Percentiles rank a stretch among this genome's conserved stretches.
Conservation (phyloP, 345 rosid genomes). For the Lepidium didymum region DNA sequence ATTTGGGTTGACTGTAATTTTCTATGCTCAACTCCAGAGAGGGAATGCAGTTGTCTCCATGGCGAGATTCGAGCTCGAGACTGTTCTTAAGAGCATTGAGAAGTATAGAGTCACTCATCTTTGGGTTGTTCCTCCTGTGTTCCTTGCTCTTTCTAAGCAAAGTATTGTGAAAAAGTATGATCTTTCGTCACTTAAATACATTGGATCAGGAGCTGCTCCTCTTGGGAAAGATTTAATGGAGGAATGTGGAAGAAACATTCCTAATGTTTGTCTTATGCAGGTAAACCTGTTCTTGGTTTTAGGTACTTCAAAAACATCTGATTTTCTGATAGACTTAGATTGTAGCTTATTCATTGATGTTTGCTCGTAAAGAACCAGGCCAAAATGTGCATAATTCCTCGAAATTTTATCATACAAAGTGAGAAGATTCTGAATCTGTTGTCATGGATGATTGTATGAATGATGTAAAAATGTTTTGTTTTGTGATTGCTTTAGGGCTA, state of each 20-base stretch:
- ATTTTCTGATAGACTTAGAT: background rate
- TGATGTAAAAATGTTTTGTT: background rate
- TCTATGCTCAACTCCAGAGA: constrained; percentile 48
- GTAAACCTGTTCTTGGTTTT: constrained; percentile 30
- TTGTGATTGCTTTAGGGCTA: constrained; percentile 54
- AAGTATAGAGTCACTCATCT: constrained; percentile 59
- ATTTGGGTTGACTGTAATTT: constrained; percentile 54
- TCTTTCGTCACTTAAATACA: constrained; percentile 55
- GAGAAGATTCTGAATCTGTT: background rate
- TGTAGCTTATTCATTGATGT: background rate
- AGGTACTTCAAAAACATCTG: too few species aligned
- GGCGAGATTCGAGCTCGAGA: constrained; percentile 61
- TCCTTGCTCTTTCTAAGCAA: constrained; percentile 78
- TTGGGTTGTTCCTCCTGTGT: constrained; percentile 85
- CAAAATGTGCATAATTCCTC: background rate
- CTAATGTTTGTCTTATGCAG: constrained; percentile 51
- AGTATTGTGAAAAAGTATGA: constrained; percentile 47
- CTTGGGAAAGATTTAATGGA: constrained; percentile 83
- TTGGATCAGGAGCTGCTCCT: constrained; percentile 90
- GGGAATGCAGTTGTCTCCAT: constrained; percentile 59
- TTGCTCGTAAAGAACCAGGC: background rate
- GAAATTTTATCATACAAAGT: background rate
- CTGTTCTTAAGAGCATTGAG: constrained; percentile 42
- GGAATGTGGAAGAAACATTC: constrained; percentile 59
- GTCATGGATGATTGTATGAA: background rate